Evolutionary conservation across 495 filamentous ascomycete genomes (phyloP).

Genomic region (Neurospora sp.): DNA sequence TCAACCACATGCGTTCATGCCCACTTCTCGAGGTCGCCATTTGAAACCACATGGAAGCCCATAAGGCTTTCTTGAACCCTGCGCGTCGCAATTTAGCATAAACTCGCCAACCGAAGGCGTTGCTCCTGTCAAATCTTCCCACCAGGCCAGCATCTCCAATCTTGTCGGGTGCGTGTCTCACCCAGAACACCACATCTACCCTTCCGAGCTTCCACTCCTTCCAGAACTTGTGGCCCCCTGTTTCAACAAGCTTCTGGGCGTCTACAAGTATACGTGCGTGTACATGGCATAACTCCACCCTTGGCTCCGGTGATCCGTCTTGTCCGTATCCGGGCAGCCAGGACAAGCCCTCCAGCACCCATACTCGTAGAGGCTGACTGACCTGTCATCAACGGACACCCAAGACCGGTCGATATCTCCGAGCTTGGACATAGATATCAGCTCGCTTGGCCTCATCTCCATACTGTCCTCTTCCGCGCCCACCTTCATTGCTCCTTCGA

Average conservation of each 20-base stretch:
- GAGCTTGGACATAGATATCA: neutral
- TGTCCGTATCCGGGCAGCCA: neutral
- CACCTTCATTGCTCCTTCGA: neutral
- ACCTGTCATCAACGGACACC: neutral
- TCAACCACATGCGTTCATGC: neutral
- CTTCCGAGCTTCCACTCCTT: neutral
- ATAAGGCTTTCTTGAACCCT: conserved; percentile 12
- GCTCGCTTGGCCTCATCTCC: neutral
- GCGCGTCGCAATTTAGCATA: conserved; percentile 24
- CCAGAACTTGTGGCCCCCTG: neutral
- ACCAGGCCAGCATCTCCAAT: neutral
- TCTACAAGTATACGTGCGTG: neutral
- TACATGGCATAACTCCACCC: neutral
- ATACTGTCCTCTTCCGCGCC: neutral
- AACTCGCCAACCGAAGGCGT: conserved; percentile 18
- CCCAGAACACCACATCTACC: neutral
- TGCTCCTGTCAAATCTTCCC: conserved; percentile 15
- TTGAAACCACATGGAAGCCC: neutral
- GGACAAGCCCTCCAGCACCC: neutral
- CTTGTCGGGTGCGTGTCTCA: neutral
- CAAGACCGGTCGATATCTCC: neutral
- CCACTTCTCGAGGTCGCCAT: neutral
- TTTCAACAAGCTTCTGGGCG: neutral
- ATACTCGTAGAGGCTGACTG: neutral
- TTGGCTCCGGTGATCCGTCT: neutral